These are phyloP conservation scores for Prunus kanzakura DNA, from an alignment of 306 rosid species.

Conservation along the genomic window DNA sequence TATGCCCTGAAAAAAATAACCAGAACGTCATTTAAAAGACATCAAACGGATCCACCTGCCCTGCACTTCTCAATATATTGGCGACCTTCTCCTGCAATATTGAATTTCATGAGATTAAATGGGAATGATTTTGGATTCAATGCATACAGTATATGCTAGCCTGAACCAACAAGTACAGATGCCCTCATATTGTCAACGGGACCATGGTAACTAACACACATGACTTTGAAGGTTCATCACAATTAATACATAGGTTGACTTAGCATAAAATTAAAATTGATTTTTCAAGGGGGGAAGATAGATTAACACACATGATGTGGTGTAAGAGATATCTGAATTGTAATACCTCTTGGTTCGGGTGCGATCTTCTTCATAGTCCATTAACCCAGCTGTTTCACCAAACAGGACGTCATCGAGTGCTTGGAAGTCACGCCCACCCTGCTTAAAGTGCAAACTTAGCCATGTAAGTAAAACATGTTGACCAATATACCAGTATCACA, in stretches of 20 bases:
- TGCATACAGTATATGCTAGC: not conserved
- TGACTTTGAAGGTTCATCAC: not conserved
- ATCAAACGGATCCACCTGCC: not conserved
- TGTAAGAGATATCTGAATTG: not conserved
- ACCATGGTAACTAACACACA: not conserved
- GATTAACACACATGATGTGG: not conserved
- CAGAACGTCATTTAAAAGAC: not conserved
- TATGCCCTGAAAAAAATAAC: not conserved
- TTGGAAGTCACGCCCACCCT: slow-evolving; percentile 13
- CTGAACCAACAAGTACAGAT: not conserved
- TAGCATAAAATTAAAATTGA: not conserved
- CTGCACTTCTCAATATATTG: not conserved
- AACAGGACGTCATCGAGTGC: slow-evolving; percentile 8
- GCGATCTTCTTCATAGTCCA: slow-evolving; percentile 24
- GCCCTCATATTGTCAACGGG: not conserved
- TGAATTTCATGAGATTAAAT: not conserved
- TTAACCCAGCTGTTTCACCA: slow-evolving; percentile 15
- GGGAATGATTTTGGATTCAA: not conserved
- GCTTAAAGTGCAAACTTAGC: not conserved
- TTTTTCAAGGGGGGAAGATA: not conserved
- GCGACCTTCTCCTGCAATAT: slow-evolving; percentile 20
- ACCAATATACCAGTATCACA: not conserved
- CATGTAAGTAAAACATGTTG: slow-evolving; percentile 2
- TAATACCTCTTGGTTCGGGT: slow-evolving; percentile 14
- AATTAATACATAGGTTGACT: not conserved